Evolutionary conservation across 2,329 filamentous ascomycete species (phyloP).

Genomic region (Zalaria obscura): DNA sequence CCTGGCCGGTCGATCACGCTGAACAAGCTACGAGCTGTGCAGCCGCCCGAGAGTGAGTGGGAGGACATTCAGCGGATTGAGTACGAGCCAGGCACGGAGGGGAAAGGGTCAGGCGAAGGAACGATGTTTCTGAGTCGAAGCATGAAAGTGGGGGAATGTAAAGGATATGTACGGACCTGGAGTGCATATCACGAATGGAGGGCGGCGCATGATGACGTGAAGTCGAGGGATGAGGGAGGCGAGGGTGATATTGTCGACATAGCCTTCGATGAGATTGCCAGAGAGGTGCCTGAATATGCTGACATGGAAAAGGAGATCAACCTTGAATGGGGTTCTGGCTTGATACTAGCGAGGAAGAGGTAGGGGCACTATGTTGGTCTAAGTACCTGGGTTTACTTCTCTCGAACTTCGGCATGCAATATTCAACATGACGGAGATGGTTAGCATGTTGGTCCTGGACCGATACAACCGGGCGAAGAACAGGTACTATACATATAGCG

Average conservation of each 20-base stretch:
- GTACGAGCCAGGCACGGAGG: slow-evolving; percentile 40
- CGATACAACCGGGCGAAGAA: too few species aligned
- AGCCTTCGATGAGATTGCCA: slow-evolving; percentile 44
- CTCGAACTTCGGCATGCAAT: too few species aligned
- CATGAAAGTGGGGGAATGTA: slow-evolving; percentile 42
- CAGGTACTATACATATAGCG: too few species aligned
- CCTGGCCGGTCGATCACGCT: slow-evolving; percentile 43
- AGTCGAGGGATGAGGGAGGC: slow-evolving; percentile 39
- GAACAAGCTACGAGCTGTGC: slow-evolving; percentile 35
- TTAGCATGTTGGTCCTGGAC: too few species aligned
- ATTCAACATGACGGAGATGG: too few species aligned
- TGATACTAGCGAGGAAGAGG: slow-evolving; percentile 37
- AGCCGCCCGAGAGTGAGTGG: slow-evolving; percentile 39
- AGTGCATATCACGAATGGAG: slow-evolving; percentile 46
- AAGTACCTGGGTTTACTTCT: too few species aligned
- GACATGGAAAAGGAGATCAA: slow-evolving; percentile 36
- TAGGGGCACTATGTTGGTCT: neutral
- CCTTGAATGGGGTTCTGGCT: slow-evolving; percentile 46
- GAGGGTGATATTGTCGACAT: slow-evolving; percentile 47
- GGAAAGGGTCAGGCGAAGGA: slow-evolving; percentile 24
- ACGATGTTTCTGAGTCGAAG: slow-evolving; percentile 38
- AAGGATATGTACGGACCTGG: slow-evolving; percentile 48
- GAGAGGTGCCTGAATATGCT: slow-evolving; percentile 37
- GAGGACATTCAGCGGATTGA: slow-evolving; percentile 37
- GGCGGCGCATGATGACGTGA: slow-evolving; percentile 37